phyloP scores from a whole-genome alignment of 1,139 yeast genomes.

The Suhomyces panamericanus region DNA sequence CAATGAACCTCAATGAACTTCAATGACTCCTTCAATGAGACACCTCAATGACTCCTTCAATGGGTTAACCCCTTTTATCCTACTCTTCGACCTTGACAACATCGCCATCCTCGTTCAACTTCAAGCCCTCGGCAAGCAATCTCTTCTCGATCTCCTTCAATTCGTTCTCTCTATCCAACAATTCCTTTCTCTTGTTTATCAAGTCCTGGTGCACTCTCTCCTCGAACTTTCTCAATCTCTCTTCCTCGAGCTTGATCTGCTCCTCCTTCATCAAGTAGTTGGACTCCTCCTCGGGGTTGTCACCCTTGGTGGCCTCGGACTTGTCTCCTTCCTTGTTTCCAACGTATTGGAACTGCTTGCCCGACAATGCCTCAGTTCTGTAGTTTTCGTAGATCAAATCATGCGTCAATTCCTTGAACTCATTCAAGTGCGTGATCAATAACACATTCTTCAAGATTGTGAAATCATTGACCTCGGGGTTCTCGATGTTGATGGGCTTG shows the following conservation, averaged over 20 bases:
- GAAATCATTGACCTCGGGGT: slow-evolving; percentile 62
- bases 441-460: slow-evolving; percentile 64
- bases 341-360: slow-evolving; percentile 47
- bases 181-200: slow-evolving; percentile 77
- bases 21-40: no score
- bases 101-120: slow-evolving; percentile 44
- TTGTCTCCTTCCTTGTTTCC: slow-evolving; percentile 21
- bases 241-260: slow-evolving; percentile 78
- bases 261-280: slow-evolving; percentile 69
- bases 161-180: slow-evolving; percentile 86
- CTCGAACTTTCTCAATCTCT: slow-evolving; percentile 73
- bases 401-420: slow-evolving; percentile 70
- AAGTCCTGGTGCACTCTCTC: slow-evolving; percentile 90
- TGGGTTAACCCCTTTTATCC: no score
- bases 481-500: slow-evolving; percentile 50
- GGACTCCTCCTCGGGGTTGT: slow-evolving; percentile 33
- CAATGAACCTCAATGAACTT: no score
- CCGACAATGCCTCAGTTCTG: slow-evolving; percentile 64
- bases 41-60: no score
- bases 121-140: slow-evolving; percentile 57
- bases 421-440: slow-evolving; percentile 76
- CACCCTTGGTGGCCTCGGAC: slow-evolving; percentile 14
- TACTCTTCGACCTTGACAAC: slow-evolving; percentile 31
- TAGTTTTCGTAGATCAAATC: slow-evolving; percentile 66
- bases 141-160: slow-evolving; percentile 79